A percentile compares a stretch with the other conserved stretches of the same genome.
phyloP scores from a whole-genome alignment of 1,284 basidiomycete genomes.

The Porogramme epimiltina region DNA sequence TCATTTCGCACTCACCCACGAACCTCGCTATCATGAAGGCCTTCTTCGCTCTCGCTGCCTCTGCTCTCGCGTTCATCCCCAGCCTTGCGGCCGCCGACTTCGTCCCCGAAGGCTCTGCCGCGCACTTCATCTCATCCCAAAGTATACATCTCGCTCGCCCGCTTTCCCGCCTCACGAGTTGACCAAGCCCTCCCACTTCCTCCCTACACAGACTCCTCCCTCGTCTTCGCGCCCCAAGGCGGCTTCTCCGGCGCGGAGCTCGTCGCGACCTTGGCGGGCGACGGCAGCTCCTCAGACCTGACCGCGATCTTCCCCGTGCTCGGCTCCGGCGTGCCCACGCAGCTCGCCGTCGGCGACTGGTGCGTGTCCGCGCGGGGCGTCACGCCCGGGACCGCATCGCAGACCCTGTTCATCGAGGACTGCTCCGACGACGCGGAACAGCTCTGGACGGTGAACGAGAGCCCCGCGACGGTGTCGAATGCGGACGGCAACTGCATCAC shows the following conservation, averaged over 20 bases:
- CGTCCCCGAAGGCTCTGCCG: conserved; percentile 11
- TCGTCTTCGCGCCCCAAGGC: conserved; percentile 13
- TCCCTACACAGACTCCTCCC: conserved; percentile 5
- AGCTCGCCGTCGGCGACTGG: conserved; percentile 11
- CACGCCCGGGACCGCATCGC: conserved; percentile 6
- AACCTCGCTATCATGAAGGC: background rate
- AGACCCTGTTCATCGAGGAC: conserved; percentile 12
- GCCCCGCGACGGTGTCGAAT: conserved; percentile 16
- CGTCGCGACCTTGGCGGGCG: conserved; percentile 6
- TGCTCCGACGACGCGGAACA: conserved; percentile 7
- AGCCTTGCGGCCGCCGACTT: conserved; percentile 9
- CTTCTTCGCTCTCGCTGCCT: conserved; percentile 2
- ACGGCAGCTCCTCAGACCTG: conserved; percentile 11
- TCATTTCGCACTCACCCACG: background rate
- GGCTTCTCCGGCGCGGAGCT: background rate
- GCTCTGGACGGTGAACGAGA: conserved; percentile 6
- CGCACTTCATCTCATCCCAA: conserved; percentile 18
- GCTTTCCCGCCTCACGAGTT: background rate
- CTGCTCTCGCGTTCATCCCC: conserved; percentile 6
- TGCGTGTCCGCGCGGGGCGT: conserved; percentile 17
- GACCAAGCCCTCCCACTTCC: no score
- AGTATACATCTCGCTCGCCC: conserved; percentile 1
- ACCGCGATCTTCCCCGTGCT: conserved; percentile 8
- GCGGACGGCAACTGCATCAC: conserved; percentile 20
- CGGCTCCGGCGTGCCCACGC: conserved; percentile 11